Conservation (phyloP, 2,329 filamentous ascomycete species). For the Alternaria tenuissima region DNA sequence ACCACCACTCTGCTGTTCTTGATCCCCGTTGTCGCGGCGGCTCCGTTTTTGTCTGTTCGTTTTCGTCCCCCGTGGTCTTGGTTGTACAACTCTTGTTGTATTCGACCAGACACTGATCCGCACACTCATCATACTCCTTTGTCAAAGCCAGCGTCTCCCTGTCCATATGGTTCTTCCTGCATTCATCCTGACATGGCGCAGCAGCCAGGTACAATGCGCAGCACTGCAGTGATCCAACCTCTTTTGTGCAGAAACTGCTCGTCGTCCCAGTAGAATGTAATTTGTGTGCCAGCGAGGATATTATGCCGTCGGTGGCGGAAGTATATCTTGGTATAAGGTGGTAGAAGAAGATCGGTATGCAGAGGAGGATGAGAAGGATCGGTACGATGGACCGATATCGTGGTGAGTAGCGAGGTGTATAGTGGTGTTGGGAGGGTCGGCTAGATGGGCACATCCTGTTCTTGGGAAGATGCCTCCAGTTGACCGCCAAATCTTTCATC, state of each 20-base stretch:
- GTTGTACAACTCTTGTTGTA: background rate
- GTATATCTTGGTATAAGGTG: constrained; percentile 13
- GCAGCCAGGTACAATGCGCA: constrained; percentile 9
- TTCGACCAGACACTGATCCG: constrained; percentile 8
- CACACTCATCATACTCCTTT: constrained; percentile 9
- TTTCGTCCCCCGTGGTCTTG: fast-evolving
- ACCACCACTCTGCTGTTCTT: background rate
- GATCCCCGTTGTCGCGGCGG: background rate
- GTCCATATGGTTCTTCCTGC: constrained; percentile 5
- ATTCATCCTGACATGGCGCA: constrained; percentile 11
- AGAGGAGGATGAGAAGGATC: constrained; percentile 3
- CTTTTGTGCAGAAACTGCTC: constrained; percentile 7
- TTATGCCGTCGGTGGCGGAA: background rate
- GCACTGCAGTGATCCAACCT: constrained; percentile 7
- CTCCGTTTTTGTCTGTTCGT: background rate
- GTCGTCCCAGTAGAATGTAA: background rate
- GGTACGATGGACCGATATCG: constrained; percentile 8
- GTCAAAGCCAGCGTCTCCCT: constrained; percentile 9
- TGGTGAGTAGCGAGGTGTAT: background rate
- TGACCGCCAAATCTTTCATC: background rate
- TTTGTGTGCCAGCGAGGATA: background rate
- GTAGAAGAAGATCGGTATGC: constrained; percentile 19
- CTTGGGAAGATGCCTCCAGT: background rate
- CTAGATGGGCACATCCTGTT: constrained; percentile 1
- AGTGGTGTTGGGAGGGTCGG: background rate